These are phyloP conservation scores for Bonnemaisonia californica DNA, from an alignment of 31 red algal genomes.

Conservation along the genomic window DNA sequence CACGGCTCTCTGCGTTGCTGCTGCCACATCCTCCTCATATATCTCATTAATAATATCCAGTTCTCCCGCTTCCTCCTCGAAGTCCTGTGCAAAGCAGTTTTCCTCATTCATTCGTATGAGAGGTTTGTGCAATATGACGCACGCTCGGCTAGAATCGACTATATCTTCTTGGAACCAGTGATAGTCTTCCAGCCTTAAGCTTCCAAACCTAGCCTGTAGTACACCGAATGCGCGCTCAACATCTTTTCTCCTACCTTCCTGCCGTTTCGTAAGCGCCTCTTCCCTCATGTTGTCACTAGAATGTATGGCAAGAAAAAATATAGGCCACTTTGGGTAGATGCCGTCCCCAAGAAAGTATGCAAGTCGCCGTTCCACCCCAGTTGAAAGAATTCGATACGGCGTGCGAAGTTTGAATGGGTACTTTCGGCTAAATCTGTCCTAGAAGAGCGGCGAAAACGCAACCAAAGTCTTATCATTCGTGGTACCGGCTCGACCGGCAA, in stretches of 20 bases:
- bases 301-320: slow-evolving; percentile 9
- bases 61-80: not conserved
- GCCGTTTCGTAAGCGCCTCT: not conserved
- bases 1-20: not conserved
- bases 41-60: slow-evolving; percentile 11
- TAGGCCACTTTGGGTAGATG: slow-evolving; percentile 4
- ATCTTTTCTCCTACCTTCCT: slow-evolving; percentile 4
- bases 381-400: not conserved
- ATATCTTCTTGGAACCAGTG: slow-evolving; percentile 5
- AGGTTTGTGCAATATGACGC: not conserved
- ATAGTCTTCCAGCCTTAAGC: not conserved
- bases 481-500: slow-evolving; percentile 8
- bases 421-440: not conserved
- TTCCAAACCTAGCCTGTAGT: not conserved
- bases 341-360: slow-evolving; percentile 25
- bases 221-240: not conserved
- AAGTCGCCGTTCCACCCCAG: not conserved
- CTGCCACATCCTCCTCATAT: not conserved
- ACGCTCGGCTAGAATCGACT: not conserved
- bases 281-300: not conserved
- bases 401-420: slow-evolving; percentile 13
- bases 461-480: slow-evolving; percentile 24
- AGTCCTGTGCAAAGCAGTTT: not conserved
- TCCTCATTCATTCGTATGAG: slow-evolving; percentile 3
- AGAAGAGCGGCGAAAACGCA: slow-evolving; percentile 11